phyloP scores from a whole-genome alignment of 805 yeast genomes.

The Starmera pachycereana region DNA sequence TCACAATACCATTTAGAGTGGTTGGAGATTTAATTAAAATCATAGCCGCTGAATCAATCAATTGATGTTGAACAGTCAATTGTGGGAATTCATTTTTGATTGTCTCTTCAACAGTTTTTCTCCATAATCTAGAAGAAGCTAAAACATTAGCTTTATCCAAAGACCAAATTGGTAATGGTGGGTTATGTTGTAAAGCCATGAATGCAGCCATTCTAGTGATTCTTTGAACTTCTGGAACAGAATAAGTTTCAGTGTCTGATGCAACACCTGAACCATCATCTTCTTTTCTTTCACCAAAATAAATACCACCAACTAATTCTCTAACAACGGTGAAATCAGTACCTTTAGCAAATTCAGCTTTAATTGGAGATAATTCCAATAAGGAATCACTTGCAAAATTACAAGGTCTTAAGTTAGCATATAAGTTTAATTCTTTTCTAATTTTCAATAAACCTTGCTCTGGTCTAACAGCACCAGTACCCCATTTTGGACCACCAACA shows the following conservation, averaged over 20 bases:
- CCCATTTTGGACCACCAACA: constrained; percentile 99
- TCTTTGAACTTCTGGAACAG: constrained; percentile 87
- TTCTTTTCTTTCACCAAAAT: constrained; percentile 92
- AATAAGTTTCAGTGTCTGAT: constrained; percentile 86
- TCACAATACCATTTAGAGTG: constrained; percentile 81
- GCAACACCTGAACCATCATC: constrained; percentile 84
- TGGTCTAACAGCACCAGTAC: constrained; percentile 92
- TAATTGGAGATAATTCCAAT: constrained; percentile 80
- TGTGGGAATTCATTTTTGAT: constrained; percentile 86
- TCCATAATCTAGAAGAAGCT: constrained; percentile 94
- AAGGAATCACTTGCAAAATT: constrained; percentile 81
- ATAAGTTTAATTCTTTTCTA: constrained; percentile 86
- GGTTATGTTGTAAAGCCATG: constrained; percentile 84
- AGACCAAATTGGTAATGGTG: constrained; percentile 94
- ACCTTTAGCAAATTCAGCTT: constrained; percentile 75
- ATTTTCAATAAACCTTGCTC: constrained; percentile 93
- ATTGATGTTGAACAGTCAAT: constrained; percentile 79
- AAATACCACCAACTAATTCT: constrained; percentile 96
- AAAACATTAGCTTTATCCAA: constrained; percentile 95
- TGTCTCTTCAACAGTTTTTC: constrained; percentile 82
- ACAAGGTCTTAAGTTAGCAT: constrained; percentile 96
- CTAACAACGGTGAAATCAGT: constrained; percentile 90
- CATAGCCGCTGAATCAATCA: constrained; percentile 99
- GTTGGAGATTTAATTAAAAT: constrained; percentile 88
- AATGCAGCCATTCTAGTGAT: constrained; percentile 98